These are phyloP conservation scores for Lichenothelia convexa DNA, from an alignment of 495 filamentous ascomycete species.

Conservation along the genomic window DNA sequence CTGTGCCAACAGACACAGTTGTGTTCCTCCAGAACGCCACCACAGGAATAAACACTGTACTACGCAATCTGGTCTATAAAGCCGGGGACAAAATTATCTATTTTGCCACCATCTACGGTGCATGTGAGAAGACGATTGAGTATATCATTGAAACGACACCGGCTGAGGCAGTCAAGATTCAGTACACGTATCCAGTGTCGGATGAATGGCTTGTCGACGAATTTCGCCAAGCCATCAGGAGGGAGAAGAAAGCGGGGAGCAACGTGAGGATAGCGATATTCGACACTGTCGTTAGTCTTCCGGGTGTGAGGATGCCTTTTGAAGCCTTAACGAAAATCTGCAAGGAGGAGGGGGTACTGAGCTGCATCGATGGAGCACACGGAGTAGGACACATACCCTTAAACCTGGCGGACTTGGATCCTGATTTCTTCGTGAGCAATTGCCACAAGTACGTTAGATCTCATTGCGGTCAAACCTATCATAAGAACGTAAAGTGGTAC, in stretches of 20 bases:
- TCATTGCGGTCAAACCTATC: too few relatives aligned
- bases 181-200: constrained; percentile 36
- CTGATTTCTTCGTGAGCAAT: constrained; percentile 74
- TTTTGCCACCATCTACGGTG: constrained; percentile 63
- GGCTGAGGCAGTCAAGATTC: constrained; percentile 23
- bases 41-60: constrained; percentile 58
- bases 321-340: constrained; percentile 45
- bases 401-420: constrained; percentile 40
- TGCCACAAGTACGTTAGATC: constrained; percentile 85
- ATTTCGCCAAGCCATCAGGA: constrained; percentile 30
- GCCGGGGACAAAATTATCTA: constrained; percentile 22
- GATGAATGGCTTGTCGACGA: constrained; percentile 36
- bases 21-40: constrained; percentile 76
- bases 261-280: constrained; percentile 46
- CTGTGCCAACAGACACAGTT: constrained; percentile 39
- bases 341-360: constrained; percentile 40
- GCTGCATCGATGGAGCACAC: constrained; percentile 65
- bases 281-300: constrained; percentile 56
- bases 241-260: constrained; percentile 8
- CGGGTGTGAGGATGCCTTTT: constrained; percentile 65
- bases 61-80: constrained; percentile 45
- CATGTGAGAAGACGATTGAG: constrained; percentile 48
- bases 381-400: constrained; percentile 60
- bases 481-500: too few relatives aligned
- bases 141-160: constrained; percentile 45